Conservation (phyloP, 2,329 filamentous ascomycete genomes). For the Neopestalotiopsis sp. region DNA sequence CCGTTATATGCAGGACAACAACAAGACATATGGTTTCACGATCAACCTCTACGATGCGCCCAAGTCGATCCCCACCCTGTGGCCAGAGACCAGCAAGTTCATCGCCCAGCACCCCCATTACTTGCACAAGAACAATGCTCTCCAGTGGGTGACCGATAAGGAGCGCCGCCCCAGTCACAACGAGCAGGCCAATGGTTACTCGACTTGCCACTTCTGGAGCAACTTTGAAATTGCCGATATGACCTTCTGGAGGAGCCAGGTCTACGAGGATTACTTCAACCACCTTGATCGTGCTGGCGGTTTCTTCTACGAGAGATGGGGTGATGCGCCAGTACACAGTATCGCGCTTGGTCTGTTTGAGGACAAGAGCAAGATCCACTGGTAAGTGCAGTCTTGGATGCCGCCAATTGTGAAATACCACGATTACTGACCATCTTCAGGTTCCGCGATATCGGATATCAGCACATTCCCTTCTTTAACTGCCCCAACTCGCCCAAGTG, state of each 20-base stretch:
- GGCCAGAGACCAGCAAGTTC: slow-evolving; percentile 96
- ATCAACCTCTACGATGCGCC: slow-evolving; percentile 96
- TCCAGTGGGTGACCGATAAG: slow-evolving; percentile 85
- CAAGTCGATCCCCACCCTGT: slow-evolving; percentile 82
- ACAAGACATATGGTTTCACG: slow-evolving; percentile 99
- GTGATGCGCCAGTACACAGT: slow-evolving; percentile 95
- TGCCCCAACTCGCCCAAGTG: slow-evolving; percentile 97
- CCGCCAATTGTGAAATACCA: background rate
- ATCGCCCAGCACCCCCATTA: slow-evolving; percentile 83
- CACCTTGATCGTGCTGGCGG: slow-evolving; percentile 92
- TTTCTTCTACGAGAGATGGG: slow-evolving; percentile 99
- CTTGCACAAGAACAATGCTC: slow-evolving; percentile 81
- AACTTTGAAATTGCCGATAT: slow-evolving; percentile 98
- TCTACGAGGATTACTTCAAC: slow-evolving; percentile 95
- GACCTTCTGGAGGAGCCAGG: slow-evolving; percentile 87
- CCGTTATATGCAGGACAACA: slow-evolving; percentile 95
- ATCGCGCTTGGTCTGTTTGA: slow-evolving; percentile 93
- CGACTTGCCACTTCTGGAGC: slow-evolving; percentile 98
- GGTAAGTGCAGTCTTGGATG: slow-evolving; percentile 59
- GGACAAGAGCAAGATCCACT: slow-evolving; percentile 89
- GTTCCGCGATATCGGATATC: slow-evolving; percentile 99
- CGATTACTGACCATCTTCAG: slow-evolving; percentile 49
- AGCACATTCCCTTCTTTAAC: slow-evolving; percentile 98
- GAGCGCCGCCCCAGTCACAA: slow-evolving; percentile 79
- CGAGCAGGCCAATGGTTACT: slow-evolving; percentile 85